Evolutionary conservation across 1,284 basidiomycete species (phyloP).

Genomic region (Malassezia pachydermatis): DNA sequence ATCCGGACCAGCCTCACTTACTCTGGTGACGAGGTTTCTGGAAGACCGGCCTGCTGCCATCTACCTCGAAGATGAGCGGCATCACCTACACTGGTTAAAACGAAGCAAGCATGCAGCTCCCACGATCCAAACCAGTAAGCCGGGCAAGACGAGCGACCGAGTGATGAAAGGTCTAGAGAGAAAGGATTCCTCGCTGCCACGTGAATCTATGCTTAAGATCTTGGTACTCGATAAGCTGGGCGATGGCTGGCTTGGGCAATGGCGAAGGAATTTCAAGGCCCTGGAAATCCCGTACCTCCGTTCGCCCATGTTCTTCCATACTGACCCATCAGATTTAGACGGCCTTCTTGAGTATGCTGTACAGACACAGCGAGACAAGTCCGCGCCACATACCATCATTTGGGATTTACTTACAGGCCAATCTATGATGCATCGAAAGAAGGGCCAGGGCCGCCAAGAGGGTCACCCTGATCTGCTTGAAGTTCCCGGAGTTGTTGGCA

Average conservation of each 20-base stretch:
- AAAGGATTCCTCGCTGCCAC: neutral
- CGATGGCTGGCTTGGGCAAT: conserved; percentile 31
- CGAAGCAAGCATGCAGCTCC: conserved; percentile 10
- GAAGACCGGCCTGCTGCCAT: conserved; percentile 36
- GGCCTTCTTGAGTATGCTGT: conserved; percentile 44
- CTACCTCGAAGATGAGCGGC: conserved; percentile 43
- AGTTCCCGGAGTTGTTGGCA: conserved; percentile 47
- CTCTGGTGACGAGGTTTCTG: conserved; percentile 32
- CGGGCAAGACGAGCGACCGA: neutral
- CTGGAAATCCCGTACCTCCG: conserved; percentile 41
- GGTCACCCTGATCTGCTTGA: conserved; percentile 40
- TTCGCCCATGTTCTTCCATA: conserved; percentile 50
- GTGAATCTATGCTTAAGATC: conserved; percentile 20
- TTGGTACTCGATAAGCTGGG: conserved; percentile 36
- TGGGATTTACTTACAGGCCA: neutral
- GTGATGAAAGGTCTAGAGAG: neutral
- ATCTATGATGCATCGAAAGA: no score
- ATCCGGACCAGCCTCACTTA: conserved; percentile 31
- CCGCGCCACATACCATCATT: neutral
- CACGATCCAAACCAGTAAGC: conserved; percentile 16
- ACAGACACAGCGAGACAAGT: conserved; percentile 16
- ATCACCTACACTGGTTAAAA: conserved; percentile 35
- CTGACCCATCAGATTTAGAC: conserved; percentile 45
- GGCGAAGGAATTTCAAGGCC: conserved; percentile 27
- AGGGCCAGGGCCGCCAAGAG: no score